A percentile compares a stretch with the other conserved stretches of the same genome.
These are phyloP conservation scores for Yamadazyma epiphylla DNA, from an alignment of 1,139 yeast genomes.

Conservation along the genomic window DNA sequence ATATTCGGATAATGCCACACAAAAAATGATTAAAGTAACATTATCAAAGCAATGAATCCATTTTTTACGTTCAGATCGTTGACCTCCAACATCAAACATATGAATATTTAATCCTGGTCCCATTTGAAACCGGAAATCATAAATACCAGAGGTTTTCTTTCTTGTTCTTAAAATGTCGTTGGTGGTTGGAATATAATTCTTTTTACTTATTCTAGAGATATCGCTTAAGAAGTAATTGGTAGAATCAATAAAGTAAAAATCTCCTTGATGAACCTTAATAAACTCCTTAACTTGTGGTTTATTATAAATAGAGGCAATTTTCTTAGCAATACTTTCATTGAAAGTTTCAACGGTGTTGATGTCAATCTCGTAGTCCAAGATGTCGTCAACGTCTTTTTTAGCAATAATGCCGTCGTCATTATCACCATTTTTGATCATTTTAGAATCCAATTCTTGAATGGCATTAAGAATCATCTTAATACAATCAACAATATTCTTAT, in stretches of 20 bases:
- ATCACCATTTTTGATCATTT: constrained; percentile 32
- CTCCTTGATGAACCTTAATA: constrained; percentile 59
- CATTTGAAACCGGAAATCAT: constrained; percentile 76
- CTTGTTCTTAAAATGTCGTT: constrained; percentile 83
- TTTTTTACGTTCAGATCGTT: constrained; percentile 85
- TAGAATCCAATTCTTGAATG: constrained; percentile 46
- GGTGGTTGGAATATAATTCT: constrained; percentile 66
- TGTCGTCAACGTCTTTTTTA: constrained; percentile 14
- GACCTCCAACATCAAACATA: constrained; percentile 93
- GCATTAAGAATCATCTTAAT: constrained; percentile 60
- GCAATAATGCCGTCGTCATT: constrained; percentile 5
- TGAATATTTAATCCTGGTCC: constrained; percentile 70
- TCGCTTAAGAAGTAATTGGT: constrained; percentile 76
- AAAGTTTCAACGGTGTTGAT: constrained; percentile 46
- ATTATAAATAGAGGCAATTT: constrained; percentile 50
- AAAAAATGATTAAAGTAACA: constrained; percentile 82
- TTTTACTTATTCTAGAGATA: constrained; percentile 56
- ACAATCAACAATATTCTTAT: constrained; percentile 64
- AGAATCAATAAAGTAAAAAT: constrained; percentile 83
- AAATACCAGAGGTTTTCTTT: constrained; percentile 90
- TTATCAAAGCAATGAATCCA: constrained; percentile 97
- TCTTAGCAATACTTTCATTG: constrained; percentile 40
- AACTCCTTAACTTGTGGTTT: constrained; percentile 54
- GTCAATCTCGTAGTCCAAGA: constrained; percentile 47
- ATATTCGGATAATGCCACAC: constrained; percentile 87